These are phyloP conservation scores for Stachybotrys elegans DNA, from an alignment of 2,329 filamentous ascomycete genomes.

Conservation along the genomic window DNA sequence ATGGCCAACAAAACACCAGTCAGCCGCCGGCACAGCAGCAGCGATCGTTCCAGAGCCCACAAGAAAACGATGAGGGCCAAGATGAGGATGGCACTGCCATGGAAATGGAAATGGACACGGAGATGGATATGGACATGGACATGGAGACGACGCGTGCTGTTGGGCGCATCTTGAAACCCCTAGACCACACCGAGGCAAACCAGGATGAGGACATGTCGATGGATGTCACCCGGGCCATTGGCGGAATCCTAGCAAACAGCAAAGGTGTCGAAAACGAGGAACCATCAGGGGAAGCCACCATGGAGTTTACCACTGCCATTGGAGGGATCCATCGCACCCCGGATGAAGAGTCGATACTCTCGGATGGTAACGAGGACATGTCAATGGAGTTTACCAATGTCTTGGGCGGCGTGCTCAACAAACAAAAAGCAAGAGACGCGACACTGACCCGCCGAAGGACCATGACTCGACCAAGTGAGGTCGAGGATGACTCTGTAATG, in stretches of 20 bases:
- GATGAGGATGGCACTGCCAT: conserved; percentile 22
- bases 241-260: conserved; percentile 62
- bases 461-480: conserved; percentile 24
- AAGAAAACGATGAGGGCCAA: conserved; percentile 4
- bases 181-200: conserved; percentile 34
- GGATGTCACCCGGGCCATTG: conserved; percentile 84
- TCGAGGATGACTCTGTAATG: conserved; percentile 28
- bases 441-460: conserved; percentile 16
- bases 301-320: conserved; percentile 80
- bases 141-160: conserved; percentile 54
- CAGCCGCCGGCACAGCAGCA: conserved; percentile 25
- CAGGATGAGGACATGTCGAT: conserved; percentile 75
- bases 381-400: conserved; percentile 74
- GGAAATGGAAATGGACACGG: conserved; percentile 31
- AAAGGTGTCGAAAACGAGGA: conserved; percentile 17
- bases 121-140: conserved; percentile 40
- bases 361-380: conserved; percentile 59
- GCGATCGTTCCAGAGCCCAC: conserved; percentile 3
- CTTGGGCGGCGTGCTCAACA: conserved; percentile 48
- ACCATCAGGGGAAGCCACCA: conserved; percentile 43
- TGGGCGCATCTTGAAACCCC: conserved; percentile 46
- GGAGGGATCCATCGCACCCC: conserved; percentile 56
- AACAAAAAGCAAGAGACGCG: conserved; percentile 20
- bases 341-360: conserved; percentile 26
- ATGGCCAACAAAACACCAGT: conserved; percentile 20